phyloP scores from a whole-genome alignment of 805 yeast genomes.

The Hanseniaspora meyeri region DNA sequence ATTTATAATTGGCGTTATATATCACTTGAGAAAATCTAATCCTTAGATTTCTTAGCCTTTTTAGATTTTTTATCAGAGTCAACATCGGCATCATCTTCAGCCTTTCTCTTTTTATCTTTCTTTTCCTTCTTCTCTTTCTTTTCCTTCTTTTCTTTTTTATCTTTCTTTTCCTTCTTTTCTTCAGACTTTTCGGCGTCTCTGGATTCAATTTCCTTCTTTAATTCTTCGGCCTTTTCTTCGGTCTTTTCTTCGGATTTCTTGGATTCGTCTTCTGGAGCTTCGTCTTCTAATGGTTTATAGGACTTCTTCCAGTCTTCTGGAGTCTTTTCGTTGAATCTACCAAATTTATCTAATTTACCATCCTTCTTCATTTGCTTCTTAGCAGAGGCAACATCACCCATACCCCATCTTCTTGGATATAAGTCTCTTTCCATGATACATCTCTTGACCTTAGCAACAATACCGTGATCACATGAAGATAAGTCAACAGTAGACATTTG shows the following conservation, averaged over 20 bases:
- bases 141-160: slow-evolving; percentile 42
- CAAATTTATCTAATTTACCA: slow-evolving; percentile 93
- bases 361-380: slow-evolving; percentile 96
- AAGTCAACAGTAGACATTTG: slow-evolving; percentile 98
- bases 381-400: slow-evolving; percentile 97
- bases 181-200: slow-evolving; percentile 42
- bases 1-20: background rate
- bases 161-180: slow-evolving; percentile 48
- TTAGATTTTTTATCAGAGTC: slow-evolving; percentile 29
- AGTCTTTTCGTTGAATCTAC: slow-evolving; percentile 85
- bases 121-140: slow-evolving; percentile 43
- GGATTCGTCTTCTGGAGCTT: slow-evolving; percentile 31
- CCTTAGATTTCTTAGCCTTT: slow-evolving; percentile 32
- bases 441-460: slow-evolving; percentile 96
- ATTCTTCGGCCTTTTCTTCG: slow-evolving; percentile 31
- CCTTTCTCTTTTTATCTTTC: slow-evolving; percentile 33
- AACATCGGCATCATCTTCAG: slow-evolving; percentile 26
- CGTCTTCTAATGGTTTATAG: slow-evolving; percentile 58
- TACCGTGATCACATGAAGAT: slow-evolving; percentile 95
- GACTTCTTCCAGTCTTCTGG: slow-evolving; percentile 84
- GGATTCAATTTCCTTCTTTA: slow-evolving; percentile 37
- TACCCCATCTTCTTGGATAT: slow-evolving; percentile 99
- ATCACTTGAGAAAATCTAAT: background rate
- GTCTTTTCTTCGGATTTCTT: slow-evolving; percentile 25
- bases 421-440: slow-evolving; percentile 99